These are phyloP conservation scores for Kazachstania africana DNA, from an alignment of 805 yeast species.

Conservation along the genomic window DNA sequence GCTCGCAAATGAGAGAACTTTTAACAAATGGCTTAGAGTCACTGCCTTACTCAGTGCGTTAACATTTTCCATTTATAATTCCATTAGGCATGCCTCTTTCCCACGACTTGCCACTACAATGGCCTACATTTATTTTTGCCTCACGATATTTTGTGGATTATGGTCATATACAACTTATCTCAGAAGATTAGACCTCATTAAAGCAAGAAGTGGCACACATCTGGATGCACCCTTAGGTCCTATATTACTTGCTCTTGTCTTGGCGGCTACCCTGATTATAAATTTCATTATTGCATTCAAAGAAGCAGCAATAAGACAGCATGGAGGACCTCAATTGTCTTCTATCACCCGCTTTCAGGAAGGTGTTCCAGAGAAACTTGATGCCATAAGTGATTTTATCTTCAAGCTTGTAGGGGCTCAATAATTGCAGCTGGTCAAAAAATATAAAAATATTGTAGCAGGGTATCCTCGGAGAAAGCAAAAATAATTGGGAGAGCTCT, in stretches of 20 bases:
- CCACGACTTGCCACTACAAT: constrained; percentile 51
- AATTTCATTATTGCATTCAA: constrained; percentile 64
- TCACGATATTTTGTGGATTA: constrained; percentile 70
- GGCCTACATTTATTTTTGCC: constrained; percentile 69
- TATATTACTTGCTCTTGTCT: constrained; percentile 57
- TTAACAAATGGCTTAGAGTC: constrained; percentile 88
- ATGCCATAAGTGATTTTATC: no score
- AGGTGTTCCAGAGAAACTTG: no score
- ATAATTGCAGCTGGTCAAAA: no score
- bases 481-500: no score
- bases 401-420: constrained; percentile 27
- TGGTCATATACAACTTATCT: constrained; percentile 84
- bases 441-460: no score
- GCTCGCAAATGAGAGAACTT: constrained; percentile 97
- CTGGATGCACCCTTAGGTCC: constrained; percentile 90
- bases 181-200: constrained; percentile 59
- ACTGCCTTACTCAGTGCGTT: constrained; percentile 74
- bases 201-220: constrained; percentile 74
- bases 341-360: no score
- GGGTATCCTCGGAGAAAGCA: no score
- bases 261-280: constrained; percentile 51
- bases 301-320: constrained; percentile 16
- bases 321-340: no score
- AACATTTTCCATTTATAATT: constrained; percentile 73
- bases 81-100: constrained; percentile 57